Evolutionary conservation across 2,329 filamentous ascomycete species (phyloP).

Genomic region (Berkeleyomyces rouxiae): DNA sequence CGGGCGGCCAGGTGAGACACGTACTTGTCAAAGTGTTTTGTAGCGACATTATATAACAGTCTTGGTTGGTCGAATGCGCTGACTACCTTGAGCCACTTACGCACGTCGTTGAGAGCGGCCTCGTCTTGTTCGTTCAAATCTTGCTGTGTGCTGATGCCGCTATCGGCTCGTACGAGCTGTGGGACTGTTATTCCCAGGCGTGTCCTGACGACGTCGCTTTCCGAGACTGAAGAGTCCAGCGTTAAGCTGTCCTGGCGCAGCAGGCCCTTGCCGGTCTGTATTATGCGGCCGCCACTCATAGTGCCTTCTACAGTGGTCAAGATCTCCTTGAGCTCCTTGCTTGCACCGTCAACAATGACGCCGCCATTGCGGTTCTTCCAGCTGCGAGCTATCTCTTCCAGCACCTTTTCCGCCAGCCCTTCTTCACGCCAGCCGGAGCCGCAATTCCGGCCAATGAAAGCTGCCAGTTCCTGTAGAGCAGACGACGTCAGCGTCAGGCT

Average conservation of each 20-base stretch:
- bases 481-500: conserved; percentile 81
- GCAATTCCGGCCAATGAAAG: conserved; percentile 84
- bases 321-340: conserved; percentile 62
- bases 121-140: conserved; percentile 44
- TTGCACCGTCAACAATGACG: conserved; percentile 76
- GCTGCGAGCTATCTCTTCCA: conserved; percentile 77
- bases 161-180: conserved; percentile 33
- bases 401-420: conserved; percentile 74
- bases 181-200: conserved; percentile 29
- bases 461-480: conserved; percentile 67
- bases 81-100: conserved; percentile 71
- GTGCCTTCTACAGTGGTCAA: conserved; percentile 70
- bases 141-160: conserved; percentile 40
- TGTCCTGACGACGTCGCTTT: conserved; percentile 36
- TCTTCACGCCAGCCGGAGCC: conserved; percentile 94
- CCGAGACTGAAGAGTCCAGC: conserved; percentile 34
- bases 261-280: conserved; percentile 34
- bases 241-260: conserved; percentile 48
- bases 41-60: conserved; percentile 55
- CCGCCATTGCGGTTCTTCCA: conserved; percentile 87
- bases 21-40: conserved; percentile 80
- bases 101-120: conserved; percentile 42
- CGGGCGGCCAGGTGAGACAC: conserved; percentile 9
- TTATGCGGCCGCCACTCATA: conserved; percentile 70
- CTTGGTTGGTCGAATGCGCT: conserved; percentile 75